Evolutionary conservation across 345 rosid genomes (phyloP), one percentile per base, ranked within the genome.

Genomic region (Eutrema heterophyllum): DNA sequence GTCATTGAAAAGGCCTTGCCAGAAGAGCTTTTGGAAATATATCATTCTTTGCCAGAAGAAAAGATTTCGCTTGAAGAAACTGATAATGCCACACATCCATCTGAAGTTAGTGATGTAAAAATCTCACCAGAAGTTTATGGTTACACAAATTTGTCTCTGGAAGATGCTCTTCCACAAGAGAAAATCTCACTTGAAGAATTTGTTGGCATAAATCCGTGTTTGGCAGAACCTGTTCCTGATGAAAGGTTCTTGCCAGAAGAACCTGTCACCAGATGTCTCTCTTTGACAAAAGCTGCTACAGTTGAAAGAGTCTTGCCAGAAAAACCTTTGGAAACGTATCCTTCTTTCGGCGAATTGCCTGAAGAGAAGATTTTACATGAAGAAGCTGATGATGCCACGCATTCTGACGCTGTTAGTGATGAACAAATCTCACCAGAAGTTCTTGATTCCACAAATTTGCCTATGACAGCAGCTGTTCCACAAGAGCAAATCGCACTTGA

Each of bases 321-420:
- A 73, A 45, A 55, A 24, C 58, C 44, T 36, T 35, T 55, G 66
- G 66, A 55, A 24, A 35, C 30, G 7, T 5, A 54, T 54, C 40
- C 57, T 64, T 73, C 71, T 35, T 24, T 64, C 11, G 77, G n/a
- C 35, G 32, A 44, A 24, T 35, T 64, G 24, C 41, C 65, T 58
- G 36, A 29, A 29, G 72, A 57, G 40, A 51, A 50, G 12, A 58
- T 49, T 30, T 50, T 6, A 46, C 46, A 67, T 21, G 78, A 58
- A 59, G 68, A 74, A 58, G 14, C 53, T 59, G 29, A 40, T 74
- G 45, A 48, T 53, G 36, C 35, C 26, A 67, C 67, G 11, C 53
- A 67, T 58, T 36, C 53, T 14, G 33, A 67, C 39, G 65, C 72
- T 74, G 67, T 18, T 58, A 18, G 45, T 66, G 72, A 74, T 21